Evolutionary conservation across 1,139 yeast species (phyloP), one percentile per base, ranked within the genome.

Genomic region (Hyphopichia wangnamkhiaoensis): DNA sequence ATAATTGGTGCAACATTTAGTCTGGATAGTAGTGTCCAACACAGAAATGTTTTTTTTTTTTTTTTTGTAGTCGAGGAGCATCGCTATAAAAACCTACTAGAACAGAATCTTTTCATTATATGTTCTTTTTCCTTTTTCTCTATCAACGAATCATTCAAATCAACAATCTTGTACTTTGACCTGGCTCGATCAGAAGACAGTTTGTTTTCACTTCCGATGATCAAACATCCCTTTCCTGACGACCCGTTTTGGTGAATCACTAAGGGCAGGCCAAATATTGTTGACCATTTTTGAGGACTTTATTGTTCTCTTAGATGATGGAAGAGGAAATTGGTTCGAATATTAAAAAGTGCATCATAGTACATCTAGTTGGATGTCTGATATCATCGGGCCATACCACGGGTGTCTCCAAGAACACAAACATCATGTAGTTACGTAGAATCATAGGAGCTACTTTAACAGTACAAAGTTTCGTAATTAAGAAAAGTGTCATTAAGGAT

Each of bases 381-480:
- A 33, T 18, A 17, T 40, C 42, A 33, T 41, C 42, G 52, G 39
- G 63, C 67, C 53, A 55, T 47, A 47, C 63, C 61, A 54, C 65
- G 66, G 76, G 76, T 68, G 77, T 71, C 77, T 71, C 77, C 77
- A 70, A 67, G 72, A 65, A 61, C 75, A 71, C 77, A 58, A 47
- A 71, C 76, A 71, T 57, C 15, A 14, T 13, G 13, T 27, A 6
- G n/a, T n/a, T n/a, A n/a, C n/a, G n/a, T n/a, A n/a, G n/a, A n/a
- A n/a, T n/a, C n/a, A n/a, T n/a, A n/a, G n/a, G n/a, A n/a, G n/a
- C n/a, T n/a, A n/a, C n/a, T n/a, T n/a, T n/a, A n/a, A n/a, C n/a
- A n/a, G n/a, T n/a, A n/a, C n/a, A n/a, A n/a, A n/a, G n/a, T n/a
- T n/a, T n/a, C n/a, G n/a, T n/a, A n/a, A n/a, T n/a, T n/a, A n/a